Evolutionary conservation across 163 green algal genomes (phyloP), one percentile per base, ranked within the genome.

Genomic region (Chlorella variabilis): DNA sequence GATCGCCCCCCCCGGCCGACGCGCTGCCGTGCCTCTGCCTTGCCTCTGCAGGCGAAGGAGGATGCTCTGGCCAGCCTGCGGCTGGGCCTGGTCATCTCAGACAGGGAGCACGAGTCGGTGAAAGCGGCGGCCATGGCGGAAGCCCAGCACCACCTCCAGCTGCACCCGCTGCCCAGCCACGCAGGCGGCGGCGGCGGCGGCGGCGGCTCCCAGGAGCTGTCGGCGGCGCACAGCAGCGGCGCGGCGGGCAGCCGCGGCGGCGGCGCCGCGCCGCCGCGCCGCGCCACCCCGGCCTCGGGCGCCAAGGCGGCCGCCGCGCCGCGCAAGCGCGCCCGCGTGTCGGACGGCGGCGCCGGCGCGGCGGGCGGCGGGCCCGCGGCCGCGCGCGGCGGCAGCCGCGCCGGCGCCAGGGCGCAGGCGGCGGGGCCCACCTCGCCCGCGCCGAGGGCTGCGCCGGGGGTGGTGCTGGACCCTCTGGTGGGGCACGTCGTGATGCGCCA

Each of bases 1-100:
- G n/a, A n/a, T n/a, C n/a, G n/a, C n/a, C n/a, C n/a, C n/a, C n/a
- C n/a, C n/a, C n/a, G n/a, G n/a, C n/a, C n/a, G n/a, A n/a, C n/a
- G n/a, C n/a, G n/a, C n/a, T n/a, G n/a, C n/a, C n/a, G n/a, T n/a
- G n/a, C n/a, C n/a, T n/a, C n/a, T n/a, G n/a, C n/a, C n/a, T n/a
- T n/a, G n/a, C n/a, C n/a, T n/a, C n/a, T n/a, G 42, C 61, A 81
- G 75, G 41, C 75, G 39, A 82, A 82, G 48, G 76, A 82, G 33
- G 76, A 82, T 4, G 76, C 76, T 0, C 76, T 82, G 34, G 62
- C 63, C 62, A 69, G n/a, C 31, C 63, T 82, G 34, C 76, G 76
- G 45, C 54, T 27, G 25, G 76, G 29, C 4, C 62, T 82, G 33
- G 13, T 11, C 45, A 82, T 82, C 17, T 75, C 76, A 13, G 63